Evolutionary conservation across 2,329 filamentous ascomycete species (phyloP).

Genomic region (Cladorrhinum sp.): DNA sequence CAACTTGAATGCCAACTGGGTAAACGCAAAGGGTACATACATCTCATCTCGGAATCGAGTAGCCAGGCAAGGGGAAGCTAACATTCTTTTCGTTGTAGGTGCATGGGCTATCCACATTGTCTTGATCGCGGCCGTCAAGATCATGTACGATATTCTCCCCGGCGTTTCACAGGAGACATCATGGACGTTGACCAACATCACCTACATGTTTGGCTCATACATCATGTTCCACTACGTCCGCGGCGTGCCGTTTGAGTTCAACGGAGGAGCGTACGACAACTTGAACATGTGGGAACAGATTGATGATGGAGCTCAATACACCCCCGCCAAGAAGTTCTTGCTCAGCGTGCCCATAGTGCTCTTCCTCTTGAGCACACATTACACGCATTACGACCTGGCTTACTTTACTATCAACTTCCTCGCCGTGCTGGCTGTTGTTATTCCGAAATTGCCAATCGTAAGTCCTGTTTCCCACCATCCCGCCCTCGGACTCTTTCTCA

Average conservation of each 20-base stretch:
- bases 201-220: conserved; percentile 98
- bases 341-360: conserved; percentile 90
- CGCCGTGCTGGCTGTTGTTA: conserved; percentile 86
- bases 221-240: conserved; percentile 99
- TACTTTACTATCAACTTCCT: conserved; percentile 98
- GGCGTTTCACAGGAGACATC: conserved; percentile 96
- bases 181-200: conserved; percentile 98
- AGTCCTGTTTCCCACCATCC: conserved; percentile 39
- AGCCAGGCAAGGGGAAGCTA: not conserved
- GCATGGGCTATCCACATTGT: conserved; percentile 98
- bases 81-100: conserved; percentile 51
- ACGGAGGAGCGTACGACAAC: conserved; percentile 96
- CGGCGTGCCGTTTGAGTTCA: conserved; percentile 98
- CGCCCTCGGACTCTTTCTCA: conserved; percentile 30
- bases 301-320: conserved; percentile 98
- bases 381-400: conserved; percentile 94
- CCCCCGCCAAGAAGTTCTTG: conserved; percentile 96
- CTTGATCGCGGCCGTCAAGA: conserved; percentile 86
- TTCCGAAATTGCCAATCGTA: conserved; percentile 94
- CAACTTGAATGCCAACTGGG: conserved; percentile 97
- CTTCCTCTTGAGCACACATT: conserved; percentile 96
- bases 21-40: conserved; percentile 87
- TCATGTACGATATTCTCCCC: conserved; percentile 94
- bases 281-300: conserved; percentile 99
- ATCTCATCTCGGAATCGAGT: not conserved